Percentiles rank a stretch among this genome's conserved stretches.
These are phyloP conservation scores for Russula sp. DNA, from an alignment of 768 basidiomycete species.

Conservation along the genomic window DNA sequence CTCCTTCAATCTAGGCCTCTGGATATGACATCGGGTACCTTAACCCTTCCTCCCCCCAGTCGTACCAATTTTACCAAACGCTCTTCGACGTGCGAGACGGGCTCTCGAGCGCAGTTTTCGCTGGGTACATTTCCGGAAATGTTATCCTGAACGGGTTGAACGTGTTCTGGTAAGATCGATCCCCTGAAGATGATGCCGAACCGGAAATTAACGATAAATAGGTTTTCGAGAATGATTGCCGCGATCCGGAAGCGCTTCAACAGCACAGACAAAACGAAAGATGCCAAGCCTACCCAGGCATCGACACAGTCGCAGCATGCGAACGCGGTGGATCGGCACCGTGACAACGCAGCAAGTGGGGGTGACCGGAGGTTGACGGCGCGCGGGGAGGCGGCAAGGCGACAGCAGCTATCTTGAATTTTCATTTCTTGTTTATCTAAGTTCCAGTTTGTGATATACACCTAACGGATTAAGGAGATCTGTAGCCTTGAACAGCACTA, in stretches of 20 bases:
- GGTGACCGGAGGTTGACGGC: not conserved
- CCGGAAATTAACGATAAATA: constrained; percentile 22
- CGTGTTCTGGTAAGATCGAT: constrained; percentile 56
- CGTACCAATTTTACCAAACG: constrained; percentile 56
- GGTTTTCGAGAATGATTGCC: constrained; percentile 70
- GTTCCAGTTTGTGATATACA: not conserved
- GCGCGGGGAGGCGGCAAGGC: not conserved
- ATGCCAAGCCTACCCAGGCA: constrained; percentile 14
- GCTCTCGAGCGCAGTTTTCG: constrained; percentile 40
- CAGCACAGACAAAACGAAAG: not conserved
- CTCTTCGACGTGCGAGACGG: constrained; percentile 47
- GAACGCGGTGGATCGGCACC: not conserved
- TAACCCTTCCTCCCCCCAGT: constrained; percentile 34
- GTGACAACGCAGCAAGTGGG: not conserved
- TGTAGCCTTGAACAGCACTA: not conserved
- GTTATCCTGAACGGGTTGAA: constrained; percentile 65
- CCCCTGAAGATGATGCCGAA: not conserved
- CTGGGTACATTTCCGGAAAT: constrained; percentile 53
- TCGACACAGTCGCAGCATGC: not conserved
- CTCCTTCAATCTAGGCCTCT: not conserved
- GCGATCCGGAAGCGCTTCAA: constrained; percentile 58
- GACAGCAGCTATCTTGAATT: not conserved
- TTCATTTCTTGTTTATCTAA: not conserved
- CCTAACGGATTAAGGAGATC: not conserved
- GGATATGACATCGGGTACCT: not conserved